Conservation (phyloP, 441 rosid genomes). For the Croton setiger region DNA sequence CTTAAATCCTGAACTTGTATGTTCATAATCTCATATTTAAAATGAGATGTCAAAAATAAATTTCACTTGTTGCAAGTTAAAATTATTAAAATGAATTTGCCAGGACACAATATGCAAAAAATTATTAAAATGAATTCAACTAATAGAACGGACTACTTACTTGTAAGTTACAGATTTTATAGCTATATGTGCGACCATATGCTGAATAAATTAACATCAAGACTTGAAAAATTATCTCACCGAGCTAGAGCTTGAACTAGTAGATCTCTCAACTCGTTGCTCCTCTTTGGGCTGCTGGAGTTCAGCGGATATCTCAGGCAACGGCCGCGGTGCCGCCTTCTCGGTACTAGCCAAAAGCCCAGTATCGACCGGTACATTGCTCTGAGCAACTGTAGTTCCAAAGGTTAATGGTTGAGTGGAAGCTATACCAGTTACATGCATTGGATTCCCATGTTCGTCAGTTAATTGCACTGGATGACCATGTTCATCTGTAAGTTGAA, state of each 20-base stretch:
- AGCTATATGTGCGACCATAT: too few species aligned
- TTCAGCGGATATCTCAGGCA: background rate
- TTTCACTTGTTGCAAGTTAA: too few species aligned
- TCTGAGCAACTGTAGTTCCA: background rate
- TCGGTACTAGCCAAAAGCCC: conserved; percentile 17
- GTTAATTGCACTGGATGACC: conserved; percentile 66
- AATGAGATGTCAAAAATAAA: too few species aligned
- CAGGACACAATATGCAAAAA: too few species aligned
- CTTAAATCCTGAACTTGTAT: too few species aligned
- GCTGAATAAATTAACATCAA: too few species aligned
- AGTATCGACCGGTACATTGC: conserved; percentile 10
- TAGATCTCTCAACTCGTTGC: conserved; percentile 35
- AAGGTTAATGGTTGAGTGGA: conserved; percentile 14
- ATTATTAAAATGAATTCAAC: too few species aligned
- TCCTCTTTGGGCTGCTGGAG: conserved; percentile 1
- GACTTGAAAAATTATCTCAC: conserved; percentile 25
- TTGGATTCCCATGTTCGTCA: conserved; percentile 64
- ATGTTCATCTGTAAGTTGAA: conserved; percentile 52
- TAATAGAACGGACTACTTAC: too few species aligned
- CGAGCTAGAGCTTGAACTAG: conserved; percentile 61
- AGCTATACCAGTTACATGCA: conserved; percentile 58
- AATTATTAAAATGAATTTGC: too few species aligned
- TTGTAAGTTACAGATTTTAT: too few species aligned
- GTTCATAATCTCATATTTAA: too few species aligned
- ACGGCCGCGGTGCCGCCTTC: conserved; percentile 7